Evolutionary conservation across 371 early-diverging fungal species (phyloP).

Genomic region (Choanephora cucurbitarum): DNA sequence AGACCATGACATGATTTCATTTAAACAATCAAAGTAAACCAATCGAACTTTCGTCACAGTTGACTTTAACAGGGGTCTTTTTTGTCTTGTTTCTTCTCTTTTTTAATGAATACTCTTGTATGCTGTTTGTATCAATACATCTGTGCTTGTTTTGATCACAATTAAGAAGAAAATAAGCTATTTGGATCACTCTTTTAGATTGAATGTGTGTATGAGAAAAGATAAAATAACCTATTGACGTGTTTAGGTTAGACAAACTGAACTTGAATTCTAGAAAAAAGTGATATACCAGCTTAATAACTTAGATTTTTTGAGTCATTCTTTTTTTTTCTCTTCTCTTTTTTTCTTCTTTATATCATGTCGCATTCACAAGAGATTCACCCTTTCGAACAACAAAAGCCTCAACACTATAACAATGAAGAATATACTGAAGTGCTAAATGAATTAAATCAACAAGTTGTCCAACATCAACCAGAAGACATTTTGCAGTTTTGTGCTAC

Average conservation of each 20-base stretch:
- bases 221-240: too few relatives aligned
- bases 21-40: not conserved
- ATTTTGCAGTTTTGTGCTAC: conserved; percentile 86
- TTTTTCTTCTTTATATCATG: not conserved
- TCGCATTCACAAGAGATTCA: conserved; percentile 21
- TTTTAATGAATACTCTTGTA: not conserved
- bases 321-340: not conserved
- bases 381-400: conserved; percentile 11
- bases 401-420: conserved; percentile 10
- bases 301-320: not conserved
- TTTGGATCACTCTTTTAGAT: too few relatives aligned
- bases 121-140: not conserved
- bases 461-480: conserved; percentile 60
- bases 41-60: not conserved
- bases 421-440: conserved; percentile 30
- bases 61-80: not conserved
- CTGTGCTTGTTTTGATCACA: too few relatives aligned
- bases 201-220: too few relatives aligned
- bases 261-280: not conserved
- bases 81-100: not conserved
- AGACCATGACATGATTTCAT: not conserved
- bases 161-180: too few relatives aligned
- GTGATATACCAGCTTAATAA: not conserved
- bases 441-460: conserved; percentile 28
- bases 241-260: not conserved